phyloP scores from a whole-genome alignment of 305 asterid species.

The Fraxinus platypoda region DNA sequence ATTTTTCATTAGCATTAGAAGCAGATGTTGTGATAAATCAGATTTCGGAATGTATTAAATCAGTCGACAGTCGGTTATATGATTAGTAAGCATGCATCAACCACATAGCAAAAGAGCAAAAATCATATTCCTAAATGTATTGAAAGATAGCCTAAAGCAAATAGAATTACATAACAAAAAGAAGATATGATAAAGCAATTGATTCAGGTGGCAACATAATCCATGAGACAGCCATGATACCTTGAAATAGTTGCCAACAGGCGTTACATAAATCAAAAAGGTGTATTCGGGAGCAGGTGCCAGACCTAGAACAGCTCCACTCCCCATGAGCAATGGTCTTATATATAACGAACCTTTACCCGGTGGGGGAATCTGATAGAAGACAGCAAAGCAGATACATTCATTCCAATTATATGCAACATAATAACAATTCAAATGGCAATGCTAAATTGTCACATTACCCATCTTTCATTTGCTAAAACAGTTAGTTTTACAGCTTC shows the following conservation, averaged over 20 bases:
- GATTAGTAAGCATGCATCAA: neutral
- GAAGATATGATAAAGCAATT: neutral
- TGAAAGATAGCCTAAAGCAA: neutral
- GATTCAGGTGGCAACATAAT: conserved; percentile 6
- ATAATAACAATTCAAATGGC: conserved; percentile 1
- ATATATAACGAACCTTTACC: conserved; percentile 95
- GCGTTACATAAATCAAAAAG: too few species aligned
- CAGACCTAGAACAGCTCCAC: too few species aligned
- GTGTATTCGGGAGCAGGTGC: too few species aligned
- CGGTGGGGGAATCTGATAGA: conserved; percentile 83
- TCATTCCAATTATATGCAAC: neutral
- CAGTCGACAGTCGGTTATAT: neutral
- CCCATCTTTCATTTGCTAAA: conserved; percentile 94
- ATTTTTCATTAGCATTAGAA: neutral
- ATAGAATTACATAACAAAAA: neutral
- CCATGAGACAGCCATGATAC: conserved; percentile 32
- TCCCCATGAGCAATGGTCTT: too few species aligned
- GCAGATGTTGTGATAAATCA: neutral
- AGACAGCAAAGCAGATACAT: conserved; percentile 4
- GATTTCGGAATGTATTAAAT: neutral
- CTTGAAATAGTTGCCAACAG: conserved; percentile 96
- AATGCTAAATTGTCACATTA: conserved; percentile 30
- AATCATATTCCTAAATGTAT: neutral
- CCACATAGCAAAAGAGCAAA: neutral
- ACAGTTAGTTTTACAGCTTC: conserved; percentile 89